Evolutionary conservation across 176 grass and related monocot species (phyloP).

Genomic region (Chrysopogon serrulatus): DNA sequence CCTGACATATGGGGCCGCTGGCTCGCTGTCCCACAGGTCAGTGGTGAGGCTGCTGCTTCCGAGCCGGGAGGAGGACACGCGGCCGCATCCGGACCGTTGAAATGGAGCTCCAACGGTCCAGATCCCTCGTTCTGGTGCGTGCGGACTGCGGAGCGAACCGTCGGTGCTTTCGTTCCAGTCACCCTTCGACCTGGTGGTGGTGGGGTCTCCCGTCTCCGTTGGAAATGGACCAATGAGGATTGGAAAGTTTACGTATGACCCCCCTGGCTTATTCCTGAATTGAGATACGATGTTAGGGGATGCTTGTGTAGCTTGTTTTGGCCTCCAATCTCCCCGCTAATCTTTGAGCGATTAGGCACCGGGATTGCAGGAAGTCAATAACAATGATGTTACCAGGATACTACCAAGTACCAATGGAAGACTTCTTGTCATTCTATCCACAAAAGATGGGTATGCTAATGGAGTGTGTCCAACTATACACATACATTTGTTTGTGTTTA

Average conservation of each 20-base stretch:
- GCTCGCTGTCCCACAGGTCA: background rate
- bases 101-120: background rate
- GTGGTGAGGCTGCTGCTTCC: too few relatives aligned
- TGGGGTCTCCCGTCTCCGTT: background rate
- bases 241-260: background rate
- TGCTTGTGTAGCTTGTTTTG: background rate
- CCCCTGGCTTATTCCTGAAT: background rate
- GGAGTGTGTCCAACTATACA: background rate
- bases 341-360: background rate
- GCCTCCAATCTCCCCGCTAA: background rate
- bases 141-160: too few relatives aligned
- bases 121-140: background rate
- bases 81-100: background rate
- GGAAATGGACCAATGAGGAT: background rate
- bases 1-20: background rate
- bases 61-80: background rate
- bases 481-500: background rate
- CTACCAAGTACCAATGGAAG: background rate
- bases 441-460: background rate
- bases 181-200: too few relatives aligned
- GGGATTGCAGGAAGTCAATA: background rate
- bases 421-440: background rate
- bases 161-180: background rate
- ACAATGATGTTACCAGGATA: background rate
- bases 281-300: background rate